Conservation (phyloP, 2,329 filamentous ascomycete genomes). For the Colletotrichum melonis region DNA sequence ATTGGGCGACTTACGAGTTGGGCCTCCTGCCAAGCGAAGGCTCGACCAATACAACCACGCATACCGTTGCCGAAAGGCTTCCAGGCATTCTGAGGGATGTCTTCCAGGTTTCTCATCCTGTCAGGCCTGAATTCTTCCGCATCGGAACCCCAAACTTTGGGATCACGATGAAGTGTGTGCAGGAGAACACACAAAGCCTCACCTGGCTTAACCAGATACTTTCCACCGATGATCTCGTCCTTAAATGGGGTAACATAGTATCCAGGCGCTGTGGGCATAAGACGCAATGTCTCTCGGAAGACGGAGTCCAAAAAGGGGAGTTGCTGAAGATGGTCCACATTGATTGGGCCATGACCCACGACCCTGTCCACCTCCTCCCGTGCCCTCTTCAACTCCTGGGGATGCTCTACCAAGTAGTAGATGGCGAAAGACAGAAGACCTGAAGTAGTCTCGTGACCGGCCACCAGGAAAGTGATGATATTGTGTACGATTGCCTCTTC, state of each 20-base stretch:
- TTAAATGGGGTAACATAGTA: constrained; percentile 45
- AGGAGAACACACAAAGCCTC: constrained; percentile 57
- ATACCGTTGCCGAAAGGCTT: constrained; percentile 66
- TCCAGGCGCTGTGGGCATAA: constrained; percentile 41
- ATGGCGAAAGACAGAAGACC: constrained; percentile 74
- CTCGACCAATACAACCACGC: constrained; percentile 62
- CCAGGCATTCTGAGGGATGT: constrained; percentile 50
- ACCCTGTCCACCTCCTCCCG: constrained; percentile 76
- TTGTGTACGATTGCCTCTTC: constrained; percentile 73
- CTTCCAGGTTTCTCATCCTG: constrained; percentile 66
- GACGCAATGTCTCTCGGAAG: constrained; percentile 63
- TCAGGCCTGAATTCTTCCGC: constrained; percentile 69
- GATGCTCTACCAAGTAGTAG: constrained; percentile 73
- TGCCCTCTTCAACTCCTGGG: constrained; percentile 67
- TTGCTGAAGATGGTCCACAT: constrained; percentile 67
- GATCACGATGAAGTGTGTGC: constrained; percentile 63
- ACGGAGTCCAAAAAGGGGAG: constrained; percentile 72
- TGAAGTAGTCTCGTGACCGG: constrained; percentile 76
- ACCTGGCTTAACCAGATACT: constrained; percentile 61
- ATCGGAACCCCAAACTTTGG: constrained; percentile 65
- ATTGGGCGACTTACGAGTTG: constrained; percentile 61
- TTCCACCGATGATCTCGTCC: constrained; percentile 59
- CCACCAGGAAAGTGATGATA: constrained; percentile 76
- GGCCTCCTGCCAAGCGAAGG: constrained; percentile 66
- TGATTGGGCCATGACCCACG: constrained; percentile 66